A percentile compares a stretch with the other conserved stretches of the same genome.
Conservation (phyloP, 225 moss, liverwort and hornwort species). For the Bryoerythrophyllum caledonicum region DNA sequence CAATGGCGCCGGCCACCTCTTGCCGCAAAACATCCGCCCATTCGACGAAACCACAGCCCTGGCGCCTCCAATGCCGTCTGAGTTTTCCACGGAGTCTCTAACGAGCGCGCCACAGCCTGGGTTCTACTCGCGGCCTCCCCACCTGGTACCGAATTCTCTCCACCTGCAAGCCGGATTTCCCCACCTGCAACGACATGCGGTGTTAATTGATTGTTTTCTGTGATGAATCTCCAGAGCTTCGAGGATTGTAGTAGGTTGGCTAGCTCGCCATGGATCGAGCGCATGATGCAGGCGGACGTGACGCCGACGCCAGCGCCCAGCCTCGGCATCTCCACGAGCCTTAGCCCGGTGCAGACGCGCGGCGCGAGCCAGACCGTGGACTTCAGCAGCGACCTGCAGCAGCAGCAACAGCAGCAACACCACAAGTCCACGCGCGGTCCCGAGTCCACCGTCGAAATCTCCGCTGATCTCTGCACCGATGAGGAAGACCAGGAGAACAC, state of each 20-base stretch:
- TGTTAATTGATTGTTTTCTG: not conserved
- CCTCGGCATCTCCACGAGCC: constrained; percentile 31
- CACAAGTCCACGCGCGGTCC: constrained; percentile 31
- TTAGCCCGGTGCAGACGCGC: constrained; percentile 18
- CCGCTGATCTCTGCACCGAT: constrained; percentile 35
- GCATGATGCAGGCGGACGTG: constrained; percentile 37
- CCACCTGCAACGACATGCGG: too few species aligned
- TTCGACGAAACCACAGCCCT: constrained; percentile 23
- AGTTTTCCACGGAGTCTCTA: constrained; percentile 1
- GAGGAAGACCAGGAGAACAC: constrained; percentile 50
- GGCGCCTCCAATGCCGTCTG: constrained; percentile 1
- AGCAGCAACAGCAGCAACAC: constrained; percentile 1
- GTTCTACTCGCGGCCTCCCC: constrained; percentile 8
- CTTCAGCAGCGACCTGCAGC: constrained; percentile 25
- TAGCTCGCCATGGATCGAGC: constrained; percentile 45
- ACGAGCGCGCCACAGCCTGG: constrained; percentile 11
- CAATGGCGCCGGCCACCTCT: not conserved
- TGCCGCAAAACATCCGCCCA: constrained; percentile 36
- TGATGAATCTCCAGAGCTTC: constrained; percentile 3
- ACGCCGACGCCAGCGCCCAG: constrained; percentile 32
- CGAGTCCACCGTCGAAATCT: constrained; percentile 32
- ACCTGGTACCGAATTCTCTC: not conserved
- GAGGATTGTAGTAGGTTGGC: not conserved
- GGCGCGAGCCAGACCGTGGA: constrained; percentile 30
- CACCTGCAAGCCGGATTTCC: too few species aligned